phyloP scores from a whole-genome alignment of 1,284 basidiomycete species.

The Pyrrhoderma noxium region DNA sequence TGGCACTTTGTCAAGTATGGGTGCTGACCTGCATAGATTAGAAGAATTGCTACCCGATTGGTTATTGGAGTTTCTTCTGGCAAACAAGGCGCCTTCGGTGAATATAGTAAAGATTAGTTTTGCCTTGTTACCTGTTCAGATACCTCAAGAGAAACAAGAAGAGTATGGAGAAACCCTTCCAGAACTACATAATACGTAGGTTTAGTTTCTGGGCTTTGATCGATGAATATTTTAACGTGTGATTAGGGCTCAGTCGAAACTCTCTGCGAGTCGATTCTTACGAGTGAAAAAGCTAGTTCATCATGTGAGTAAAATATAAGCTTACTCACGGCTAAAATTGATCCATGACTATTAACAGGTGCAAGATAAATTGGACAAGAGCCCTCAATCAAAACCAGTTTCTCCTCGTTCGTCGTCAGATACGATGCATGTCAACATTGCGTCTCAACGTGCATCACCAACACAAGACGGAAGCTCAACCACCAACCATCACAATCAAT shows the following conservation, averaged over 20 bases:
- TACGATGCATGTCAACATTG: constrained; percentile 19
- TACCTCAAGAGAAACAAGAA: constrained; percentile 30
- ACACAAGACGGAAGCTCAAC: background rate
- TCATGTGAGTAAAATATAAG: constrained; percentile 54
- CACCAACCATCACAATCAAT: background rate
- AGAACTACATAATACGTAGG: constrained; percentile 70
- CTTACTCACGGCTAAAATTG: background rate
- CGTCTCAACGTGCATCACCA: constrained; percentile 2
- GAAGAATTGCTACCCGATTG: constrained; percentile 82
- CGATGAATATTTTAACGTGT: constrained; percentile 4
- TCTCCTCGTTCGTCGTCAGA: constrained; percentile 41
- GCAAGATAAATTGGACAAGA: constrained; percentile 78
- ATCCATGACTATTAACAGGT: constrained; percentile 40
- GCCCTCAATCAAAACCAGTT: constrained; percentile 26
- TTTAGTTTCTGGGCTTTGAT: constrained; percentile 20
- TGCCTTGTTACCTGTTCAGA: constrained; percentile 73
- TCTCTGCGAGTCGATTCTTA: constrained; percentile 83
- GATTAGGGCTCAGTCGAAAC: constrained; percentile 66
- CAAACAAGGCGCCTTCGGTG: constrained; percentile 50
- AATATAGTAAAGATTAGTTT: constrained; percentile 74
- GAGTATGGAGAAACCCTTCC: constrained; percentile 54
- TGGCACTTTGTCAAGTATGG: constrained; percentile 58
- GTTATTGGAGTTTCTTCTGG: constrained; percentile 82
- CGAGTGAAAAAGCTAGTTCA: constrained; percentile 76
- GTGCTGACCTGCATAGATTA: constrained; percentile 56